Evolutionary conservation across 345 rosid genomes (phyloP).

Genomic region (Eucalyptus globulus): DNA sequence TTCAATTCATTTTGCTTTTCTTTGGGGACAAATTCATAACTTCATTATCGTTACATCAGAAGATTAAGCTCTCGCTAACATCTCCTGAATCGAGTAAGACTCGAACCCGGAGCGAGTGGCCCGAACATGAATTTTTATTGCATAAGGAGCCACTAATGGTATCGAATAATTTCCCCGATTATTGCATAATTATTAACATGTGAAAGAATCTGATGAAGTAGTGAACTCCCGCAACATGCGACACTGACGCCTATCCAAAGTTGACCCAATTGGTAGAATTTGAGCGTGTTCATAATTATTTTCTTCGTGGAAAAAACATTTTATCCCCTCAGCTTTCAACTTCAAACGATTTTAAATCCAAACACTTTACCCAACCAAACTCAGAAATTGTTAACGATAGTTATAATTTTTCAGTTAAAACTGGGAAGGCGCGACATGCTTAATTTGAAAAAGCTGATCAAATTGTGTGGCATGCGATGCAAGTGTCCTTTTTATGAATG

Average conservation of each 20-base stretch:
- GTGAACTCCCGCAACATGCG: neutral
- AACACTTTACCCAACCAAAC: neutral
- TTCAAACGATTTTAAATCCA: neutral
- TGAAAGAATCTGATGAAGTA: too few species aligned
- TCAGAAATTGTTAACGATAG: neutral
- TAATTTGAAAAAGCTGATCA: too few species aligned
- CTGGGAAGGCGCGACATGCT: neutral
- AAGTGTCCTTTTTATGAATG: too few species aligned
- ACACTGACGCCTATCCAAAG: neutral
- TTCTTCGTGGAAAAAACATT: too few species aligned
- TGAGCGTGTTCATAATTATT: neutral
- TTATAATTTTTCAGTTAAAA: neutral
- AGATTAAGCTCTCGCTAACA: neutral
- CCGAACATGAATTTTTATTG: neutral
- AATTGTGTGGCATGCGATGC: neutral
- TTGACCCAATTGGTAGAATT: neutral
- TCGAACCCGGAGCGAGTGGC: neutral
- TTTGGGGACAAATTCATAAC: neutral
- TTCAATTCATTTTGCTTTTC: too few species aligned
- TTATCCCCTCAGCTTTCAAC: neutral
- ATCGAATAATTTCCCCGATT: too few species aligned
- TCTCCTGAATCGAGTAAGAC: neutral
- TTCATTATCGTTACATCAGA: neutral
- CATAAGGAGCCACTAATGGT: neutral
- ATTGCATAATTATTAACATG: too few species aligned